Evolutionary conservation across 768 basidiomycete genomes (phyloP).

Genomic region (Phlebiopsis flavidoalba): DNA sequence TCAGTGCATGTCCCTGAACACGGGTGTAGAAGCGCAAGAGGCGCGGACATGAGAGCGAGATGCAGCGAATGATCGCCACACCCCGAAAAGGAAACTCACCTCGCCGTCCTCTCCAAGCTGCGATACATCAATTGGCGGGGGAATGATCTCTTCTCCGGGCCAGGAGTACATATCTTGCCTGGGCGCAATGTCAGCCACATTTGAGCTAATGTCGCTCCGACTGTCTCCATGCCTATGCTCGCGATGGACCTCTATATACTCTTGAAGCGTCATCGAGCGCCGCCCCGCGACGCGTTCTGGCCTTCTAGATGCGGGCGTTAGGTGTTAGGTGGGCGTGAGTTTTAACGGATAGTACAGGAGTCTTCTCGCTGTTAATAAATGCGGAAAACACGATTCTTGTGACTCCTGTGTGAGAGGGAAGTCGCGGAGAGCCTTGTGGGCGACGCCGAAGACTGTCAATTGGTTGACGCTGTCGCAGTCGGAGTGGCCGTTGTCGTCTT

Average conservation of each 20-base stretch:
- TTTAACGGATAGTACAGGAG: constrained; percentile 39
- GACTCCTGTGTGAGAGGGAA: constrained; percentile 69
- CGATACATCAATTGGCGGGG: constrained; percentile 42
- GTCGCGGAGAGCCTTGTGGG: constrained; percentile 57
- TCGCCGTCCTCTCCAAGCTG: constrained; percentile 43
- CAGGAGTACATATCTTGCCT: constrained; percentile 26
- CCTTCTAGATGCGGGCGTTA: constrained; percentile 13
- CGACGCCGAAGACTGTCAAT: constrained; percentile 57
- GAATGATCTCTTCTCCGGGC: constrained; percentile 28
- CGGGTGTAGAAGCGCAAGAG: background rate
- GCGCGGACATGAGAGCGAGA: background rate
- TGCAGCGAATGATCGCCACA: background rate
- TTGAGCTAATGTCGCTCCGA: background rate
- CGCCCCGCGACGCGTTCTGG: constrained; percentile 34
- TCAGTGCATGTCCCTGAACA: background rate
- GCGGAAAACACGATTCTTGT: constrained; percentile 73
- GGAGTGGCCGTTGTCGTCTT: constrained; percentile 27
- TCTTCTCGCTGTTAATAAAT: constrained; percentile 82
- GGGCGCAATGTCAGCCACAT: background rate
- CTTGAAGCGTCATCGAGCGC: constrained; percentile 24
- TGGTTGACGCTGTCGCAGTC: constrained; percentile 37
- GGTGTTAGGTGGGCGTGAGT: constrained; percentile 13
- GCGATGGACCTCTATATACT: background rate
- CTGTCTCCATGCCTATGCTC: constrained; percentile 9
- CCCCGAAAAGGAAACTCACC: constrained; percentile 28